A percentile compares a stretch with the other conserved stretches of the same genome.
phyloP scores from a whole-genome alignment of 148 eudicot genomes.

The Bassia scoparia region DNA sequence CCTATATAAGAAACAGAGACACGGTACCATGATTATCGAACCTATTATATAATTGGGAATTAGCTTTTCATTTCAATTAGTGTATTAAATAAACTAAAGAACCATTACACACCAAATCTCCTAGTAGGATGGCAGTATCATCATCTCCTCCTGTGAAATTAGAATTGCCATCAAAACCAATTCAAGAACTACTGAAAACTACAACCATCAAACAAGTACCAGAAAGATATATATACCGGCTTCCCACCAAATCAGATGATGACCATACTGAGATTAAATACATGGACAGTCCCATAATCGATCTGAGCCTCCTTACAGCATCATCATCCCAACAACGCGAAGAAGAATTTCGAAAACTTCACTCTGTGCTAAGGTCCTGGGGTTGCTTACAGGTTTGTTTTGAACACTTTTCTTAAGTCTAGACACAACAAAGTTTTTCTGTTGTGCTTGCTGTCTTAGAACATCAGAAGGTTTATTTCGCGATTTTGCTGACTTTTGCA shows the following conservation, averaged over 20 bases:
- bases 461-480: too few relatives aligned
- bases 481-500: not conserved
- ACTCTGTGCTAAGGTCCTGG: slow-evolving; percentile 35
- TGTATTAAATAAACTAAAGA: too few relatives aligned
- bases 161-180: slow-evolving; percentile 31
- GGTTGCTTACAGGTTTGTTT: slow-evolving; percentile 58
- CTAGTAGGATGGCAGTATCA: slow-evolving; percentile 9
- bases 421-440: too few relatives aligned
- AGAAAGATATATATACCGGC: slow-evolving; percentile 28
- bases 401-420: too few relatives aligned
- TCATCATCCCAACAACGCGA: slow-evolving; percentile 18
- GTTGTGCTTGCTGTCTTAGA: too few relatives aligned
- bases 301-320: slow-evolving; percentile 32
- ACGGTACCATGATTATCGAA: too few relatives aligned
- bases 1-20: too few relatives aligned
- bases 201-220: slow-evolving; percentile 27
- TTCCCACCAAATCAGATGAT: not conserved
- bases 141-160: not conserved
- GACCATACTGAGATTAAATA: not conserved
- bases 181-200: slow-evolving; percentile 34
- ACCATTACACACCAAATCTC: not conserved
- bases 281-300: slow-evolving; percentile 35
- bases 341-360: slow-evolving; percentile 40
- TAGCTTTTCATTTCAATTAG: too few relatives aligned
- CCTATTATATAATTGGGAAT: too few relatives aligned